These are phyloP conservation scores for Petasospora fabianii DNA, from an alignment of 1,139 yeast species.

Conservation along the genomic window DNA sequence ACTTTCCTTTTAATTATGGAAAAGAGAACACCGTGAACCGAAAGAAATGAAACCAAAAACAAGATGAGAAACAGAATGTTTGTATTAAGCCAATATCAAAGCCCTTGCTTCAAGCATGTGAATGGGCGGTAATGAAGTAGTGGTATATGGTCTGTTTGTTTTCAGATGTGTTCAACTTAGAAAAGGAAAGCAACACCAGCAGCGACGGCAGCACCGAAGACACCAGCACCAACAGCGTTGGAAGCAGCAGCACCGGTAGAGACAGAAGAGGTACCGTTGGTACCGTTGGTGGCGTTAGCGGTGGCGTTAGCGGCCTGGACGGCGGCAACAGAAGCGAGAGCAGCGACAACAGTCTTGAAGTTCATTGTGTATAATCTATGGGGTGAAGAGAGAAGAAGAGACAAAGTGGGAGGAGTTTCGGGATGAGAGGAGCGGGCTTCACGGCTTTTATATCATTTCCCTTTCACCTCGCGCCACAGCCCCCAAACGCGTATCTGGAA, in stretches of 20 bases:
- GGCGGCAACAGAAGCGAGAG: conserved; percentile 45
- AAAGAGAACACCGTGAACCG: conserved; percentile 14
- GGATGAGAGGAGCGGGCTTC: not conserved
- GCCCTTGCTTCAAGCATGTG: conserved; percentile 1
- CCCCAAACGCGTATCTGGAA: conserved; percentile 17
- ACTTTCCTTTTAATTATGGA: conserved; percentile 10
- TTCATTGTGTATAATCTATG: conserved; percentile 40
- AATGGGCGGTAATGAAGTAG: conserved; percentile 3
- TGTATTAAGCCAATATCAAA: conserved; percentile 14
- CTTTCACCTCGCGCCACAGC: conserved; percentile 10
- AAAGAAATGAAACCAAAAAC: conserved; percentile 15
- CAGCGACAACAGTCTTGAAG: conserved; percentile 52
- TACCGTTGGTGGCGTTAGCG: conserved; percentile 36
- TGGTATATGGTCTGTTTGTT: conserved; percentile 12
- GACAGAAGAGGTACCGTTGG: conserved; percentile 37
- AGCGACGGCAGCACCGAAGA: conserved; percentile 71
- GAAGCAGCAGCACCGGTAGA: conserved; percentile 52
- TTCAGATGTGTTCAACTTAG: conserved; percentile 35
- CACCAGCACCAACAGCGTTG: conserved; percentile 56
- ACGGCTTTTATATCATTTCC: conserved; percentile 12
- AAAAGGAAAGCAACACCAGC: conserved; percentile 69
- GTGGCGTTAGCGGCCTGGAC: conserved; percentile 42
- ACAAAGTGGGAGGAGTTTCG: not conserved
- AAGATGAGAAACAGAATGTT: conserved; percentile 16
- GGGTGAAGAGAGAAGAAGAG: not conserved